Evolutionary conservation across 108 stramenopile species (phyloP).

Genomic region (Skeletonema tropicum): DNA sequence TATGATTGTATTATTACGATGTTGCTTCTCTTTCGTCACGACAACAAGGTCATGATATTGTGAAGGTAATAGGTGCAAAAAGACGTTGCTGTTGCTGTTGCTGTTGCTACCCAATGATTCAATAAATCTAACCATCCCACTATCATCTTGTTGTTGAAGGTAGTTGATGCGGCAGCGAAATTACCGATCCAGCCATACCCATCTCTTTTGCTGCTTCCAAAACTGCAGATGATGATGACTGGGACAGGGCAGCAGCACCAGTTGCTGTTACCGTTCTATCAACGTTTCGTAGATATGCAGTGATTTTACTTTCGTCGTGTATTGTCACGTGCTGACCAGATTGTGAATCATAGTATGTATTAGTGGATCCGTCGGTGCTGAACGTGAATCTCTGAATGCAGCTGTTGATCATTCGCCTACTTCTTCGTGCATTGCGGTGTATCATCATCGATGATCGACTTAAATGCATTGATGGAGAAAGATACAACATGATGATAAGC

Average conservation of each 20-base stretch:
- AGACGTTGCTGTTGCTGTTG: neutral
- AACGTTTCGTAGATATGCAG: constrained; percentile 19
- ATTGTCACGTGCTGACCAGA: constrained; percentile 61
- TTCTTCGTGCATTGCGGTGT: too few relatives aligned
- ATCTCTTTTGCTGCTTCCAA: neutral
- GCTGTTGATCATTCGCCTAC: too few relatives aligned
- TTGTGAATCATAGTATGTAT: constrained; percentile 67
- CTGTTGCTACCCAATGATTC: constrained; percentile 8
- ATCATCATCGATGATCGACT: too few relatives aligned
- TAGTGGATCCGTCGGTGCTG: too few relatives aligned
- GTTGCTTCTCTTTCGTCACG: neutral
- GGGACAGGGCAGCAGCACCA: too few relatives aligned
- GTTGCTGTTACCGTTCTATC: neutral
- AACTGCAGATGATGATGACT: neutral
- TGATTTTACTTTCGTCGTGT: constrained; percentile 56
- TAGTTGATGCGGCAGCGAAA: constrained; percentile 2
- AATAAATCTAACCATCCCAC: neutral
- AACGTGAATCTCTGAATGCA: too few relatives aligned
- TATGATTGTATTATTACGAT: neutral
- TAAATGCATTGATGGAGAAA: too few relatives aligned
- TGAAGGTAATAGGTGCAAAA: neutral
- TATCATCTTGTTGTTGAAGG: neutral
- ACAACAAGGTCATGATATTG: constrained; percentile 6
- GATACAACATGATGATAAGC: too few relatives aligned
- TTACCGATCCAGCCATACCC: constrained; percentile 11